Evolutionary conservation across 345 rosid species (phyloP), one percentile per base, ranked within the genome.

Genomic region (Dipteronia dyeriana): DNA sequence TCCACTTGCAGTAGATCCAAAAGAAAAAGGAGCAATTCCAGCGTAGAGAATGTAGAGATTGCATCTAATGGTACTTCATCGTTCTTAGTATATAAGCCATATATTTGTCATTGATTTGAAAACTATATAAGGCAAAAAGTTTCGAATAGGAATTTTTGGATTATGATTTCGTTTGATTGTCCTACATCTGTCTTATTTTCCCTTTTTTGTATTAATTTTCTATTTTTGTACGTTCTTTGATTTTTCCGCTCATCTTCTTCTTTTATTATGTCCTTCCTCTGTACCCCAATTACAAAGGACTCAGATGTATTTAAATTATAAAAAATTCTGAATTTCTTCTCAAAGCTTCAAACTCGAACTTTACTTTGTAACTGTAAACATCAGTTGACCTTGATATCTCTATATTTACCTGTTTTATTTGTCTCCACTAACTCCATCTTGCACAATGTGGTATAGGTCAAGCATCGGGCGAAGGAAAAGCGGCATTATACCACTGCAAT

Each of bases 401-500:
- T 29, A 63, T 19, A 25, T 64, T 14, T 67, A 17, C 57, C 38
- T 56, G 13, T 64, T 10, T 53, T 63, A 29, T 13, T 76, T 38
- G 9, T 78, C 75, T 29, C 43, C 4, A 4, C 47, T 67, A 29
- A 71, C 57, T 54, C 9, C 19, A 5, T 53, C 23, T 75, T 75
- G 9, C 47, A 38, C 74, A 75, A 77, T 87, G 79, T 77, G 38
- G 60, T 79, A 86, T 79, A 77, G 86, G 79, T 80, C 90, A 84
- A 78, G 84, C 76, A 69, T 54, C 69, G 57, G 78, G 68, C 63
- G 88, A 88, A 79, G 91, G 85, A 74, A 89, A 88, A 78, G 78
- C 66, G 34, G 90, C 91, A 0, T 79, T 90, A 31, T 96, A 92
- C 86, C 94, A 93, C 67, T 96, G 99, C 79, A 96, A 94, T 86